Evolutionary conservation across 2,329 filamentous ascomycete species (phyloP).

Genomic region (Trichoderma sp.): DNA sequence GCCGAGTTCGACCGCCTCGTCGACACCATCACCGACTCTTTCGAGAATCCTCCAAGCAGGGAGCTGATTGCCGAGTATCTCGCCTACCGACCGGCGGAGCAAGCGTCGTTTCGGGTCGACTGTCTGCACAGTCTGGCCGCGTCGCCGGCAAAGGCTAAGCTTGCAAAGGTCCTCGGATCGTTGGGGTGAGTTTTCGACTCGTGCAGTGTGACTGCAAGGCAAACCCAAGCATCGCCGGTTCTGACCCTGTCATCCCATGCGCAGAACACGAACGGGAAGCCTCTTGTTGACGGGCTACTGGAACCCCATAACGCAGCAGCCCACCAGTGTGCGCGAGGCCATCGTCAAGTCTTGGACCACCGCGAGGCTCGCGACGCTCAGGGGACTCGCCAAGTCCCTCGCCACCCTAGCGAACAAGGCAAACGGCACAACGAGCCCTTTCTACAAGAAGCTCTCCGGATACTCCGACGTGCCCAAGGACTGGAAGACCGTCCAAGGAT

Average conservation of each 20-base stretch:
- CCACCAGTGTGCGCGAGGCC: constrained; percentile 60
- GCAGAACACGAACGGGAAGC: constrained; percentile 63
- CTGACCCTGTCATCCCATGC: background rate
- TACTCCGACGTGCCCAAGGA: constrained; percentile 58
- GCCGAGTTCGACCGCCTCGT: constrained; percentile 54
- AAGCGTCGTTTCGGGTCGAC: constrained; percentile 55
- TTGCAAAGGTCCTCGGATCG: constrained; percentile 46
- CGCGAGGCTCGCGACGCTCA: constrained; percentile 58
- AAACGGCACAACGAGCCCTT: constrained; percentile 58
- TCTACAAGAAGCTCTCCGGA: constrained; percentile 58
- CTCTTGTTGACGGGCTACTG: constrained; percentile 69
- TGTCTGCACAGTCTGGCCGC: constrained; percentile 48
- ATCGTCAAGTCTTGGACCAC: constrained; percentile 65
- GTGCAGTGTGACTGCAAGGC: background rate
- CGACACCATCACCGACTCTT: constrained; percentile 40
- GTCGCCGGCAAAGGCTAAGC: constrained; percentile 42
- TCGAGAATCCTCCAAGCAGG: constrained; percentile 46
- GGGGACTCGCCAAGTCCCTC: constrained; percentile 58
- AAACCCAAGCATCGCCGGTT: background rate
- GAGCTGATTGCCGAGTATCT: constrained; percentile 57
- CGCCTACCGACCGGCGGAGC: constrained; percentile 52
- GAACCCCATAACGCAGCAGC: constrained; percentile 63
- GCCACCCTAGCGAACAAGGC: constrained; percentile 56
- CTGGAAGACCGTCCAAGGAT: constrained; percentile 55
- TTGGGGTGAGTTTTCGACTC: constrained; percentile 47